A percentile compares a stretch with the other conserved stretches of the same genome.
Conservation (phyloP, 225 moss, liverwort and hornwort genomes). For the Anthoceros angustus region DNA sequence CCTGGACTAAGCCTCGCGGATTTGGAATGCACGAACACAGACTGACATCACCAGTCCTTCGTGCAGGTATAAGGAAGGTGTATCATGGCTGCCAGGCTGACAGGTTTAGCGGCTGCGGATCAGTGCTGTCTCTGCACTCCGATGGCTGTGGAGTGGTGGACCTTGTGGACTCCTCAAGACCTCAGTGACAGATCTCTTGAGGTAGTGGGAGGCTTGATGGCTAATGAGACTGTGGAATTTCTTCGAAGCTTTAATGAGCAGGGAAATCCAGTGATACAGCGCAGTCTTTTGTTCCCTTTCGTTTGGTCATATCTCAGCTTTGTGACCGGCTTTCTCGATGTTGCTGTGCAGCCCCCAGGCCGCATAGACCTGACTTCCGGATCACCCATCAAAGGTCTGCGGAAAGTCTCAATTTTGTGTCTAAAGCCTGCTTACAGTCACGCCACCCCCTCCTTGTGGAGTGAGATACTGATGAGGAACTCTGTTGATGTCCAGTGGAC, state of each 20-base stretch:
- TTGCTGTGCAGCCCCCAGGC: not conserved
- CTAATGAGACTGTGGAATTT: constrained; percentile 70
- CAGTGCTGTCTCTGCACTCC: constrained; percentile 47
- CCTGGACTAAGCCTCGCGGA: not conserved
- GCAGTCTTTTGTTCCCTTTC: not conserved
- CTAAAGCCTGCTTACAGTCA: too few relatives aligned
- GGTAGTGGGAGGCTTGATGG: constrained; percentile 58
- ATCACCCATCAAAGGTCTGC: too few relatives aligned
- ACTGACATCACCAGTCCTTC: not conserved
- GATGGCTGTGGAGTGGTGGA: constrained; percentile 75
- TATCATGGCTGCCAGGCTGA: constrained; percentile 80
- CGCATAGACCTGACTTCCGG: not conserved
- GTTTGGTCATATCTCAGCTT: not conserved
- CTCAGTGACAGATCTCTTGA: constrained; percentile 28
- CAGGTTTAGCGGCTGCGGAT: constrained; percentile 96
- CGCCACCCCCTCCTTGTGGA: too few relatives aligned
- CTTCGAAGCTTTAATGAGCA: constrained; percentile 78
- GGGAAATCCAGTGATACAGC: constrained; percentile 65
- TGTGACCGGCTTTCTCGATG: not conserved
- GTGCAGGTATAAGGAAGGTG: constrained; percentile 55
- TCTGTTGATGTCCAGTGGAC: too few relatives aligned
- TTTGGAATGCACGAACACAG: not conserved
- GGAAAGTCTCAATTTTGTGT: too few relatives aligned
- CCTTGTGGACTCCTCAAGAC: constrained; percentile 43
- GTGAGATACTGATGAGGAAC: too few relatives aligned